phyloP scores from a whole-genome alignment of 2,329 filamentous ascomycete species.

The Cryphonectria naterciae region DNA sequence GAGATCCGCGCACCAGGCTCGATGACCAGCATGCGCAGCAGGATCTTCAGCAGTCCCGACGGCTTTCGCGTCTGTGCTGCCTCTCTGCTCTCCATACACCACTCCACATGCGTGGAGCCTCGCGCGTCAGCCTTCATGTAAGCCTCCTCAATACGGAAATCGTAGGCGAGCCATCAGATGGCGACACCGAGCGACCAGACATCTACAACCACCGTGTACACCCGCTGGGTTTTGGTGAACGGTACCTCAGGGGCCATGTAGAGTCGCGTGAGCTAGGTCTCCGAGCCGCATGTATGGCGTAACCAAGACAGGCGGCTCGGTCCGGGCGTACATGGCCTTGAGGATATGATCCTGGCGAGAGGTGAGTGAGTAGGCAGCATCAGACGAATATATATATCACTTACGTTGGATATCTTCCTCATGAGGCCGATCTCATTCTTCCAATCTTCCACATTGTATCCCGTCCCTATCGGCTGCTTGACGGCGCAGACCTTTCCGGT shows the following conservation, averaged over 20 bases:
- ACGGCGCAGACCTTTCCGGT: not conserved
- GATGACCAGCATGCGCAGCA: not conserved
- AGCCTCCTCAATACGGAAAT: slow-evolving; percentile 1
- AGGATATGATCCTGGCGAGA: not conserved
- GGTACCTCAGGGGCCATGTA: too few relatives aligned
- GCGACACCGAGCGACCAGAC: slow-evolving; percentile 23
- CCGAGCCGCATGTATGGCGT: too few relatives aligned
- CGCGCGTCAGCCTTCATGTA: too few relatives aligned
- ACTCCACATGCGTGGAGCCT: too few relatives aligned
- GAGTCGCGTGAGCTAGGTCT: too few relatives aligned
- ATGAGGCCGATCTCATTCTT: slow-evolving; percentile 1
- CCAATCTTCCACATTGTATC: not conserved
- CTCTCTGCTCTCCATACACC: too few relatives aligned
- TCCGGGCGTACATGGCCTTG: not conserved
- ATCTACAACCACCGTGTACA: slow-evolving; percentile 18
- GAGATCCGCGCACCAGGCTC: not conserved
- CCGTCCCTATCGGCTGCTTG: not conserved
- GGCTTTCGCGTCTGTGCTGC: not conserved
- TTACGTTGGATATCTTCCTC: not conserved
- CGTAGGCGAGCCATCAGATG: slow-evolving; percentile 4
- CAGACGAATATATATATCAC: not conserved
- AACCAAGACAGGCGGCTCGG: too few relatives aligned
- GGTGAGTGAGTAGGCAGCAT: not conserved
- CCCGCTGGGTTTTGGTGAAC: too few relatives aligned
- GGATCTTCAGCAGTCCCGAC: not conserved